Evolutionary conservation across 2,329 filamentous ascomycete species (phyloP), one percentile per base, ranked within the genome.

Genomic region (Ceratocystis ficicola): DNA sequence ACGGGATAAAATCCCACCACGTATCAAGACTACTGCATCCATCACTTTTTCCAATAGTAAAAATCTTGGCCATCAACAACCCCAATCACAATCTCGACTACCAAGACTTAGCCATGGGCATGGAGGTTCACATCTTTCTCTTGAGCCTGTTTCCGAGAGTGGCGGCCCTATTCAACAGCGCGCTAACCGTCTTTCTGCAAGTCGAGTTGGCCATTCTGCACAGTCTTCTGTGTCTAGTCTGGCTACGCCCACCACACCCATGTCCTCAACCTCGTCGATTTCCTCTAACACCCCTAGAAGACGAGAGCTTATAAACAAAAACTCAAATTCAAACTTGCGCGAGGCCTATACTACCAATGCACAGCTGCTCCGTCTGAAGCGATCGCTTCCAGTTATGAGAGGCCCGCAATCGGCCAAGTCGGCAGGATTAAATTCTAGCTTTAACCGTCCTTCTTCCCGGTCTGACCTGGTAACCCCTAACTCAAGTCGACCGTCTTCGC

Each of bases 71-170:
- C 76, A 73, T 36, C 65, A 66, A 30, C 62, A 57, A 17, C 61
- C 63, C n/a, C 66, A 57, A 12, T 64, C 63, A 25, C 66, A 68
- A 46, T 94, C 91, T 44, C 86, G 91, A 66, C 87, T 96, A 68
- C 91, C 93, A 46, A 84, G 91, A 63, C 87, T 92, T 44, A 81
- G 80, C 68, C 66, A 65, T 20, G 63, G 66, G 8, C 86, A 89
- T 74, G 87, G 90, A 72, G 82, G 87, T 64, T 83, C 86, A 4
- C 83, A 85, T 70, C 88, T 88, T 10, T 86, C 87, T 20, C 81
- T 97, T n/a, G 93, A 95, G 73, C 91, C 93, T 25, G 91, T 97
- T 5, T 95, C 90, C 48, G 93, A 97, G 76, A 91, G 86, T 69
- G 91, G 91, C 63, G 90, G 86, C 3, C 84, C 89, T 22, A 82